phyloP scores from a whole-genome alignment of 371 early-diverging fungal genomes.

The Mucor plumbeus region DNA sequence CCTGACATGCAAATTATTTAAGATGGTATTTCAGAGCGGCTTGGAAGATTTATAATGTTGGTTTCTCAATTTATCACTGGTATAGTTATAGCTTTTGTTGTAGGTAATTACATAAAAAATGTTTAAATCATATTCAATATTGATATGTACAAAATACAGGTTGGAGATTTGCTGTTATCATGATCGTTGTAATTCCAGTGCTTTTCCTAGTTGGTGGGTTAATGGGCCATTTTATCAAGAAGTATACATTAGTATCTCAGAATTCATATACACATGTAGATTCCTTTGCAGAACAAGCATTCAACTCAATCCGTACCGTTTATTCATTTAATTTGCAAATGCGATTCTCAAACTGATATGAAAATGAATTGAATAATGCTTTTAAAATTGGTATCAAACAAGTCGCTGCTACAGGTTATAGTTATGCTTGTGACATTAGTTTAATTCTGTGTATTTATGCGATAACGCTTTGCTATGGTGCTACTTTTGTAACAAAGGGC shows the following conservation, averaged over 20 bases:
- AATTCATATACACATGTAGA: slow-evolving; percentile 46
- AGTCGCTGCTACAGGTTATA: slow-evolving; percentile 51
- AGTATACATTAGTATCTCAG: slow-evolving; percentile 39
- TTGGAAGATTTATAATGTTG: slow-evolving; percentile 72
- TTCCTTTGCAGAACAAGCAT: slow-evolving; percentile 64
- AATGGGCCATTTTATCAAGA: slow-evolving; percentile 70
- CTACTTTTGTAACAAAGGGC: slow-evolving; percentile 55
- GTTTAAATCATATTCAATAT: slow-evolving; percentile 42
- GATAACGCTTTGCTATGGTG: slow-evolving; percentile 82
- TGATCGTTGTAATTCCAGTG: slow-evolving; percentile 70
- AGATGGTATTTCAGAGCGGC: slow-evolving; percentile 86
- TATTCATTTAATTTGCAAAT: slow-evolving; percentile 82
- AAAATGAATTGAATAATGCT: slow-evolving; percentile 55
- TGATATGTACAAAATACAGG: neutral
- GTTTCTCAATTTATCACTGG: slow-evolving; percentile 34
- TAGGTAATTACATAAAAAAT: slow-evolving; percentile 27
- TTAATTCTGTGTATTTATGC: slow-evolving; percentile 67
- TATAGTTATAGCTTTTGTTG: slow-evolving; percentile 66
- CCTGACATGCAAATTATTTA: slow-evolving; percentile 77
- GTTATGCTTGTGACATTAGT: slow-evolving; percentile 66
- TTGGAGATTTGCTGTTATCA: slow-evolving; percentile 79
- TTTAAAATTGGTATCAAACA: slow-evolving; percentile 59
- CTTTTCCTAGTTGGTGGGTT: slow-evolving; percentile 48
- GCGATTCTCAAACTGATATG: slow-evolving; percentile 69
- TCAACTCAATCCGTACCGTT: slow-evolving; percentile 87